A percentile compares a stretch with the other conserved stretches of the same genome.
Evolutionary conservation across 1,284 basidiomycete genomes (phyloP).

Genomic region (Sphagnurus paluster): DNA sequence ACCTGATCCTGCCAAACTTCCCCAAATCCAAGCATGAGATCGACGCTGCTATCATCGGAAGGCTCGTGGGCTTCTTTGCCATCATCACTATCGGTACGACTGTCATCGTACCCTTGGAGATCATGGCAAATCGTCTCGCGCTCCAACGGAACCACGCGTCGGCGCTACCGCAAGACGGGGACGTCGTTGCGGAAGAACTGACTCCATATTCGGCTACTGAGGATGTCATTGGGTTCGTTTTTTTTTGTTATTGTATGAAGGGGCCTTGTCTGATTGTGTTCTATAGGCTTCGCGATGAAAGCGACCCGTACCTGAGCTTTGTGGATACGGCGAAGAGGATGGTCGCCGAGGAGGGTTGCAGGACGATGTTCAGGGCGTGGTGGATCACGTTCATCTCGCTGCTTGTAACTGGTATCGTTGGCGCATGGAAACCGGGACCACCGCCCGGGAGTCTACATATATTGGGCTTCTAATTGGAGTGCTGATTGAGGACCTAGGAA

Average conservation of each 20-base stretch:
- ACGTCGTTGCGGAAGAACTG: slow-evolving; percentile 61
- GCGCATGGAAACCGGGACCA: neutral
- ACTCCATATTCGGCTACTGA: slow-evolving; percentile 78
- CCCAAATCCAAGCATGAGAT: slow-evolving; percentile 2
- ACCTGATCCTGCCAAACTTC: slow-evolving; percentile 4
- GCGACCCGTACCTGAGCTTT: slow-evolving; percentile 80
- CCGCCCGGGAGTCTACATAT: too few relatives aligned
- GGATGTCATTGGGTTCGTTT: slow-evolving; percentile 79
- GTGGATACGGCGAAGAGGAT: slow-evolving; percentile 78
- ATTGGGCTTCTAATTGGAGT: too few relatives aligned
- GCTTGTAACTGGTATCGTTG: slow-evolving; percentile 4
- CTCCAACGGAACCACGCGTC: slow-evolving; percentile 82
- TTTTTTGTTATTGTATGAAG: neutral
- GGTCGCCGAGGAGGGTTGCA: slow-evolving; percentile 72
- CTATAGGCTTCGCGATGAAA: slow-evolving; percentile 70
- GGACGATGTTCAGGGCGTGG: slow-evolving; percentile 12
- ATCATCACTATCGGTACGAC: slow-evolving; percentile 57
- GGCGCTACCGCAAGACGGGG: slow-evolving; percentile 63
- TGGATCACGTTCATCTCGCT: slow-evolving; percentile 14
- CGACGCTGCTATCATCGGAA: slow-evolving; percentile 1
- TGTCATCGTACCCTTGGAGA: slow-evolving; percentile 78
- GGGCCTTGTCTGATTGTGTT: slow-evolving; percentile 3
- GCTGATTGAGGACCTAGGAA: too few relatives aligned
- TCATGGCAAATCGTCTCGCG: slow-evolving; percentile 75
- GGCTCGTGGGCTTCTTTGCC: slow-evolving; percentile 55